Evolutionary conservation across 2,329 filamentous ascomycete species (phyloP), one percentile per base, ranked within the genome.

Genomic region (Mariannaea sp.): DNA sequence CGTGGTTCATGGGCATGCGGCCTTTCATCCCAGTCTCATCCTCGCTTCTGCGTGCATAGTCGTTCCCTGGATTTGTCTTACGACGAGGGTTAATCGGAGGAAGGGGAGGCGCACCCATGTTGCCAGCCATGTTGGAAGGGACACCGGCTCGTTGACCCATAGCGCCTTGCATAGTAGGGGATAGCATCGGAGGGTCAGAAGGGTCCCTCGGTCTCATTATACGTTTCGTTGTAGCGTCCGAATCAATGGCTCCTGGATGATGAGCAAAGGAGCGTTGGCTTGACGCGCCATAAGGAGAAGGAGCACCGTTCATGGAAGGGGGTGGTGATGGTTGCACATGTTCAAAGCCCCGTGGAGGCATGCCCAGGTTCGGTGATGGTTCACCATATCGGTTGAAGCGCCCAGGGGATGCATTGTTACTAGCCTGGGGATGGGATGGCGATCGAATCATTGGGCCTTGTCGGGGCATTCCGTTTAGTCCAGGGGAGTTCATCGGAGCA

Each of bases 31-130:
- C 40, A 9, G 56, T 52, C 24, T 71, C 70, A 9, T 76, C 73
- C 5, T 69, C 70, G 10, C 66, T 67, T 14, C 70, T 69, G 14
- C 72, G 70, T 32, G 68, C 59, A 16, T 76, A 56, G 3, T 69
- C 68, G 19, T 70, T 72, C n/a, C 75, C 65, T 1, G 74, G 67
- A 8, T 75, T 69, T 7, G 75, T 76, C 47, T 79, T 76, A 8
- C 82, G 77, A 42, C 80, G 75, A 22, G 82, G 82, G 63, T 85
- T 85, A 65, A 85, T 81, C 2, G 82, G 81, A 2, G 82, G 82
- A 29, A 85, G 53, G 2, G 82, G 82, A 2, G 82, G 81, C 2
- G 71, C 74, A 20, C 64, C 52, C 14, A 65, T 60, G 9, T 63
- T 67, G 5, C 67, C 65, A 40, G 73, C 73, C 35, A 75, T 58